These are phyloP conservation scores for Exophiala mesophila DNA, from an alignment of 2,329 filamentous ascomycete species.

Conservation along the genomic window DNA sequence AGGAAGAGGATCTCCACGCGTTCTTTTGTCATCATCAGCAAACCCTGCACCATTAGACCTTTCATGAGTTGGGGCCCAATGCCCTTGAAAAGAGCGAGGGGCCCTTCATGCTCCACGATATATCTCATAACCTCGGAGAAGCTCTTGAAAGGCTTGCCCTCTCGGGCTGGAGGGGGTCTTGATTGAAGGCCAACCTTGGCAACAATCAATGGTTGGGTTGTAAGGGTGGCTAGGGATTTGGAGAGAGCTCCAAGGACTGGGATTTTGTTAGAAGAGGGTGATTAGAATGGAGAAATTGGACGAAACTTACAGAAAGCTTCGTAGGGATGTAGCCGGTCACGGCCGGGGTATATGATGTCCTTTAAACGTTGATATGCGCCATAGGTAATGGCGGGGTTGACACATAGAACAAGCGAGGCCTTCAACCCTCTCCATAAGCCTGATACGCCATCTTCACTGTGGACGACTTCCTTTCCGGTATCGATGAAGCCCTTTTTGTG, in stretches of 20 bases:
- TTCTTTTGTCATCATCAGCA: slow-evolving; percentile 99
- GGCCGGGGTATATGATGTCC: slow-evolving; percentile 70
- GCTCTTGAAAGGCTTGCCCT: slow-evolving; percentile 87
- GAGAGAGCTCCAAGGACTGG: slow-evolving; percentile 86
- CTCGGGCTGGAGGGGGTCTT: slow-evolving; percentile 74
- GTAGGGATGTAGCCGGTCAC: slow-evolving; percentile 68
- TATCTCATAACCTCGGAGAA: slow-evolving; percentile 94
- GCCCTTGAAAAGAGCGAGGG: slow-evolving; percentile 85
- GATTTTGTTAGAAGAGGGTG: slow-evolving; percentile 7
- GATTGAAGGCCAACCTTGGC: slow-evolving; percentile 97
- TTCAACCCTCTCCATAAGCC: slow-evolving; percentile 95
- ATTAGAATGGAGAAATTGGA: neutral
- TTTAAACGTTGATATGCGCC: slow-evolving; percentile 90
- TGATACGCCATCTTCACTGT: slow-evolving; percentile 81
- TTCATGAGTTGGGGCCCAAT: slow-evolving; percentile 92
- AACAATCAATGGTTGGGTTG: slow-evolving; percentile 91
- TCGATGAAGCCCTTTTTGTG: slow-evolving; percentile 83
- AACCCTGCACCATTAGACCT: slow-evolving; percentile 85
- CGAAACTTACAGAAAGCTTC: slow-evolving; percentile 80
- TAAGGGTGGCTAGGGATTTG: slow-evolving; percentile 85
- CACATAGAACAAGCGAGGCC: slow-evolving; percentile 88
- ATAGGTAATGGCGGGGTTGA: slow-evolving; percentile 97
- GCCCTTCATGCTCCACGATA: slow-evolving; percentile 83
- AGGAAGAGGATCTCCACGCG: slow-evolving; percentile 87
- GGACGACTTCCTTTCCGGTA: slow-evolving; percentile 81